Conservation (phyloP, 2,329 filamentous ascomycete genomes). For the Coccinonectria pachysandricola region DNA sequence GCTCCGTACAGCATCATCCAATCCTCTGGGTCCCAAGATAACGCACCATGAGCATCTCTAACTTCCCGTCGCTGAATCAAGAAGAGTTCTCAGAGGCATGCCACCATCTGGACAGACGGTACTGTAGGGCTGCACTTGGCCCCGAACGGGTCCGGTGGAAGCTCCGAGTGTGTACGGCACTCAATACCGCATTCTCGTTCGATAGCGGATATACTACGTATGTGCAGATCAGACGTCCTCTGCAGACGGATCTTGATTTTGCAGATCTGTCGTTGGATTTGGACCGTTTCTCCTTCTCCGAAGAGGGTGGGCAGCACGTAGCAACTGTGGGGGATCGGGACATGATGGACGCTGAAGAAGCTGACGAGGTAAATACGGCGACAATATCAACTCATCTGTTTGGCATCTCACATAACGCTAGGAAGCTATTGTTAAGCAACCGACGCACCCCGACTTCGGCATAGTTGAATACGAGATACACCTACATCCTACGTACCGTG, state of each 20-base stretch:
- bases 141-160: constrained; percentile 44
- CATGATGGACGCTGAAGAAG: constrained; percentile 41
- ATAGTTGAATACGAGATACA: constrained; percentile 64
- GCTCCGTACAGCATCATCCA: too few species aligned
- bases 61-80: constrained; percentile 50
- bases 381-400: constrained; percentile 3
- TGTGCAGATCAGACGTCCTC: constrained; percentile 44
- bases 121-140: constrained; percentile 48
- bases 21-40: too few species aligned
- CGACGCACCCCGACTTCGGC: constrained; percentile 24
- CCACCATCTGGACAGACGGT: constrained; percentile 48
- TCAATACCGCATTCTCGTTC: constrained; percentile 33
- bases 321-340: constrained; percentile 27
- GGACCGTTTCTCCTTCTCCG: constrained; percentile 34
- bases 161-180: constrained; percentile 40
- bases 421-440: constrained; percentile 29
- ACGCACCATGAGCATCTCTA: constrained; percentile 31
- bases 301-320: constrained; percentile 9
- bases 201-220: constrained; percentile 40
- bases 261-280: constrained; percentile 37
- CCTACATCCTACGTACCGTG: constrained; percentile 62
- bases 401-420: constrained; percentile 17
- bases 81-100: constrained; percentile 58
- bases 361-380: constrained; percentile 36
- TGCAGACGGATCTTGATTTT: constrained; percentile 34